Percentiles rank a stretch among this genome's conserved stretches.
Evolutionary conservation across 2,329 filamentous ascomycete genomes (phyloP).

Genomic region (Beauveria sp.): DNA sequence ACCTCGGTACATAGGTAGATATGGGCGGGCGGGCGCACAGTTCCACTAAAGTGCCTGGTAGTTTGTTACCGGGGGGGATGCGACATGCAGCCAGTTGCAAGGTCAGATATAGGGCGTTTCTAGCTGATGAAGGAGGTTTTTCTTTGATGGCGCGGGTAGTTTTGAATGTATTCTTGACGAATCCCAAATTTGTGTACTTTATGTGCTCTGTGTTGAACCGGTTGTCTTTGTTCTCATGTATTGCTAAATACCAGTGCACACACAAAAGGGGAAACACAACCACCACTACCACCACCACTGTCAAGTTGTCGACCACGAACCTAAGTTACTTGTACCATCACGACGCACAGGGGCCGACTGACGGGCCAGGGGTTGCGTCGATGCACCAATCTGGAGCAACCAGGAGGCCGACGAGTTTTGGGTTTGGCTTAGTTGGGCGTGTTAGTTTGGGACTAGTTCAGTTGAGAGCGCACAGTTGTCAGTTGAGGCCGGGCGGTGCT

Average conservation of each 20-base stretch:
- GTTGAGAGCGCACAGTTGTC: conserved; percentile 9
- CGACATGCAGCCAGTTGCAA: conserved; percentile 1
- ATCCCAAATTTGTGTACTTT: not conserved
- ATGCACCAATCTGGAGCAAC: conserved; percentile 8
- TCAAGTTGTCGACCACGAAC: not conserved
- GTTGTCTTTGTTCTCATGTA: too few relatives aligned
- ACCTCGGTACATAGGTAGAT: not conserved
- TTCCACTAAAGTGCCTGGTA: not conserved
- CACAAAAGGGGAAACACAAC: not conserved
- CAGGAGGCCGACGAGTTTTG: conserved; percentile 6
- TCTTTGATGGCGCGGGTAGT: too few relatives aligned
- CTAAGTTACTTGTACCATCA: not conserved
- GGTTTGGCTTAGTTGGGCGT: conserved; percentile 5
- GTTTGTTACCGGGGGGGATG: not conserved
- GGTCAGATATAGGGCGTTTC: not conserved
- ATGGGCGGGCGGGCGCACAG: not conserved
- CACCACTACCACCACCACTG: not conserved
- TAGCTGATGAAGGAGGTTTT: too few relatives aligned
- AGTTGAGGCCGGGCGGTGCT: conserved; percentile 2
- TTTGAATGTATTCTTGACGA: too few relatives aligned
- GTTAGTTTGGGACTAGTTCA: conserved; percentile 3
- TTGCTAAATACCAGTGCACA: not conserved
- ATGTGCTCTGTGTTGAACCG: not conserved
- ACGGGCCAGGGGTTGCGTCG: conserved; percentile 2
- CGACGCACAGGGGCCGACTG: not conserved